phyloP scores from a whole-genome alignment of 495 filamentous ascomycete species.

The Rostrohypoxylon terebratum region DNA sequence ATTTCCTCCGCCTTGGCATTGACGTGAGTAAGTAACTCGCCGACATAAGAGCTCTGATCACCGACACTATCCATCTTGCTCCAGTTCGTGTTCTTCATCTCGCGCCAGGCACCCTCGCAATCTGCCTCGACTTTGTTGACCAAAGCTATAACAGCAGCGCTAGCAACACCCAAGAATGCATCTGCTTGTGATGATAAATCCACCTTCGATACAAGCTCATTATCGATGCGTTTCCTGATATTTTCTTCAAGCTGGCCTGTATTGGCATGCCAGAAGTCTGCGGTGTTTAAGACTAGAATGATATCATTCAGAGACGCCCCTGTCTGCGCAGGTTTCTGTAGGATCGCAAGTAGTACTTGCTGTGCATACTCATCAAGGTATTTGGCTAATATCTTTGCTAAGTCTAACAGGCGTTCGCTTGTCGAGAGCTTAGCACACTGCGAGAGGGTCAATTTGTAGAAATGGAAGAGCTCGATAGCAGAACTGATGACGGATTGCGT shows the following conservation, averaged over 20 bases:
- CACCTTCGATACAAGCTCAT: slow-evolving; percentile 75
- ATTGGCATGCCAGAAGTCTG: slow-evolving; percentile 96
- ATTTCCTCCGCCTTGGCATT: slow-evolving; percentile 78
- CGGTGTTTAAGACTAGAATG: slow-evolving; percentile 91
- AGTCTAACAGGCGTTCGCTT: slow-evolving; percentile 83
- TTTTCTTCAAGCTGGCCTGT: slow-evolving; percentile 93
- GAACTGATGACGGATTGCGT: slow-evolving; percentile 89
- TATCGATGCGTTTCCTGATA: slow-evolving; percentile 89
- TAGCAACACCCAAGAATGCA: slow-evolving; percentile 94
- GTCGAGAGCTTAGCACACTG: slow-evolving; percentile 98
- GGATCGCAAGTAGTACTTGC: slow-evolving; percentile 84
- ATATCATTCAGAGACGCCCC: slow-evolving; percentile 79
- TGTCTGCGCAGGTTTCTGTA: slow-evolving; percentile 69
- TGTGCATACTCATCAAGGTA: slow-evolving; percentile 97
- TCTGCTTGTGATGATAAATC: slow-evolving; percentile 94
- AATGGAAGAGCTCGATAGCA: slow-evolving; percentile 96
- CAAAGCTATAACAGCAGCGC: slow-evolving; percentile 83
- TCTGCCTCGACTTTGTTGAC: slow-evolving; percentile 85
- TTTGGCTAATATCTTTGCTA: slow-evolving; percentile 87
- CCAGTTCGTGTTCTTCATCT: slow-evolving; percentile 99
- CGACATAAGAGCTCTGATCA: slow-evolving; percentile 93
- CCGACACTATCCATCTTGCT: slow-evolving; percentile 92
- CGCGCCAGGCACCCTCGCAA: slow-evolving; percentile 89
- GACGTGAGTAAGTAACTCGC: slow-evolving; percentile 77
- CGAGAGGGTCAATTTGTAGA: slow-evolving; percentile 89